Conservation (phyloP, 2,329 filamentous ascomycete species). For the Ceratocystis cubensis region DNA sequence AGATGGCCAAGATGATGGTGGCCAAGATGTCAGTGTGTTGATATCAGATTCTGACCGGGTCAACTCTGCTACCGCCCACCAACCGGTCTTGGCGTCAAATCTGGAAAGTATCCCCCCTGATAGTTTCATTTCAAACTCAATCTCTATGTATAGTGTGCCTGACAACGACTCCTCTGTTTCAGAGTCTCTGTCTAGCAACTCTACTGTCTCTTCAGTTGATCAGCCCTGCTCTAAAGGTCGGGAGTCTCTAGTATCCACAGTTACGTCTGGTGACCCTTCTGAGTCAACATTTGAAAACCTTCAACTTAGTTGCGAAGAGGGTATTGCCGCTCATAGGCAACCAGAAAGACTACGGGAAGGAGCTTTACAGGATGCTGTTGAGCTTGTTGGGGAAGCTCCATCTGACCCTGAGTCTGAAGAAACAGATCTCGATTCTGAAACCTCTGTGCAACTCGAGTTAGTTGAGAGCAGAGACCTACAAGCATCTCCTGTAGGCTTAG, state of each 20-base stretch:
- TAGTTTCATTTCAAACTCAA: background rate
- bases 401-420: background rate
- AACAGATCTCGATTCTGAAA: background rate
- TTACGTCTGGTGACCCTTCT: background rate
- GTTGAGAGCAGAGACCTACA: background rate
- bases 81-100: background rate
- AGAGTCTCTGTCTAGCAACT: no score
- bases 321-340: background rate
- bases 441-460: background rate
- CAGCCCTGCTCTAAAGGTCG: no score
- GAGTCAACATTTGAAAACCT: background rate
- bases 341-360: background rate
- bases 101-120: background rate
- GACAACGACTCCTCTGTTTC: background rate
- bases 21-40: slow-evolving; percentile 7
- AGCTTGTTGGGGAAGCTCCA: background rate
- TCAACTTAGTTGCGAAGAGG: background rate
- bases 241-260: background rate
- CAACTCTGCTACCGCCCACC: background rate
- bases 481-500: background rate
- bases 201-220: no score
- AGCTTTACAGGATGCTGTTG: background rate
- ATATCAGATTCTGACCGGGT: background rate
- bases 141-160: background rate
- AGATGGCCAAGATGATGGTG: slow-evolving; percentile 11